Evolutionary conservation across 1,284 basidiomycete genomes (phyloP).

Genomic region (Sparassis latifolia): DNA sequence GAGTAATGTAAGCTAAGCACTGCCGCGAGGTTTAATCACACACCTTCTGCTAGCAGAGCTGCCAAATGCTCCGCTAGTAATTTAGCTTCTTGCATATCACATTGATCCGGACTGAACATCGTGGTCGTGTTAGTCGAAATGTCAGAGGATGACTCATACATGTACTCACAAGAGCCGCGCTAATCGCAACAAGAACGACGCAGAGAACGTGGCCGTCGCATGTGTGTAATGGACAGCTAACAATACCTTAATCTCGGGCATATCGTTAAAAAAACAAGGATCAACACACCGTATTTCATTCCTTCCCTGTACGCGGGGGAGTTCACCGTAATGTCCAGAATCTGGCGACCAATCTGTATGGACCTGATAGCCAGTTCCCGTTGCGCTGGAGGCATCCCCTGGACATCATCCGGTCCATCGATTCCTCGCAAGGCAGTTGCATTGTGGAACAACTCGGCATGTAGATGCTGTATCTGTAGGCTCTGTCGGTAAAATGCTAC

Average conservation of each 20-base stretch:
- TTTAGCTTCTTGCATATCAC: constrained; percentile 71
- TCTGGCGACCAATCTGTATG: constrained; percentile 62
- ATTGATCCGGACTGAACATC: constrained; percentile 66
- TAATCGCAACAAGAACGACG: constrained; percentile 82
- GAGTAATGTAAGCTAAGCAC: constrained; percentile 5
- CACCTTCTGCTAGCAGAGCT: constrained; percentile 70
- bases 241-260: background rate
- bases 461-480: constrained; percentile 72
- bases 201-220: constrained; percentile 88
- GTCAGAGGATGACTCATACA: background rate
- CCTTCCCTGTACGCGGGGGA: constrained; percentile 81
- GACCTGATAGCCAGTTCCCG: constrained; percentile 65
- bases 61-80: constrained; percentile 76
- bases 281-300: constrained; percentile 73
- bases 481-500: constrained; percentile 79
- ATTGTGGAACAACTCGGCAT: constrained; percentile 77
- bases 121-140: constrained; percentile 1
- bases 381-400: constrained; percentile 66
- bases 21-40: constrained; percentile 14
- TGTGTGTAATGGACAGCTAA: constrained; percentile 85
- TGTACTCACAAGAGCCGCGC: constrained; percentile 73
- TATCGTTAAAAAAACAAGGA: background rate
- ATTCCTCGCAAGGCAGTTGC: constrained; percentile 72
- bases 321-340: constrained; percentile 68
- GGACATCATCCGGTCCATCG: constrained; percentile 70